Conservation (phyloP, 805 yeast genomes). For the Lachancea thermotolerans region DNA sequence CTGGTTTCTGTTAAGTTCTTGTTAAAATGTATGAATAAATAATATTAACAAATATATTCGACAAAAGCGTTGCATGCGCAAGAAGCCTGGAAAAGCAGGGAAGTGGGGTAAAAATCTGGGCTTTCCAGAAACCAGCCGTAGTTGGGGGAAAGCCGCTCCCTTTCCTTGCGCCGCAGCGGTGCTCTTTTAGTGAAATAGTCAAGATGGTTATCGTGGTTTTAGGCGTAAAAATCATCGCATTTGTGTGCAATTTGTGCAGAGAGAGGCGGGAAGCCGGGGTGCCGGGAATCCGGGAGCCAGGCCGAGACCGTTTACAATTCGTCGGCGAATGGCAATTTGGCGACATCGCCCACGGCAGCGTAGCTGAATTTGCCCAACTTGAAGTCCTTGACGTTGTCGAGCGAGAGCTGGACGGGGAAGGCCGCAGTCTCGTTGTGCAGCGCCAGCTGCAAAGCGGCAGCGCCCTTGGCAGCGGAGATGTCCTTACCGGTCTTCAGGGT, state of each 20-base stretch:
- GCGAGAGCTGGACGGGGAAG: constrained; percentile 32
- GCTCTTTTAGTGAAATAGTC: too few species aligned
- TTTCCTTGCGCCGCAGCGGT: too few species aligned
- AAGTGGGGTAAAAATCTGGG: too few species aligned
- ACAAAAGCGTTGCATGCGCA: neutral
- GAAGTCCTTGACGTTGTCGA: constrained; percentile 36
- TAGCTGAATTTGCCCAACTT: constrained; percentile 64
- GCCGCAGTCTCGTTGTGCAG: constrained; percentile 36
- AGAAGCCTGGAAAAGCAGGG: too few species aligned
- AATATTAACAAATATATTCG: constrained; percentile 1
- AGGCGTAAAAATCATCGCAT: constrained; percentile 5
- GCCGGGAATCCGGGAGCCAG: too few species aligned
- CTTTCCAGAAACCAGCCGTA: too few species aligned
- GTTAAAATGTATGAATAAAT: constrained; percentile 1
- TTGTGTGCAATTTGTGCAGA: neutral
- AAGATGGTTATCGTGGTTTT: neutral
- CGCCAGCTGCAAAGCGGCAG: constrained; percentile 39
- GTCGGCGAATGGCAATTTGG: constrained; percentile 79
- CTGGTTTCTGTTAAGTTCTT: neutral
- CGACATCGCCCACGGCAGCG: constrained; percentile 85
- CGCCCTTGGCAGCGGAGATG: constrained; percentile 53
- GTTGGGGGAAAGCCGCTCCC: too few species aligned
- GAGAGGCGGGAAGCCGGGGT: neutral
- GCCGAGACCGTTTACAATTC: constrained; percentile 51
- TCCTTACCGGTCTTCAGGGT: constrained; percentile 47